These are phyloP conservation scores for Yamadazyma olivae DNA, from an alignment of 805 yeast genomes.

Conservation along the genomic window DNA sequence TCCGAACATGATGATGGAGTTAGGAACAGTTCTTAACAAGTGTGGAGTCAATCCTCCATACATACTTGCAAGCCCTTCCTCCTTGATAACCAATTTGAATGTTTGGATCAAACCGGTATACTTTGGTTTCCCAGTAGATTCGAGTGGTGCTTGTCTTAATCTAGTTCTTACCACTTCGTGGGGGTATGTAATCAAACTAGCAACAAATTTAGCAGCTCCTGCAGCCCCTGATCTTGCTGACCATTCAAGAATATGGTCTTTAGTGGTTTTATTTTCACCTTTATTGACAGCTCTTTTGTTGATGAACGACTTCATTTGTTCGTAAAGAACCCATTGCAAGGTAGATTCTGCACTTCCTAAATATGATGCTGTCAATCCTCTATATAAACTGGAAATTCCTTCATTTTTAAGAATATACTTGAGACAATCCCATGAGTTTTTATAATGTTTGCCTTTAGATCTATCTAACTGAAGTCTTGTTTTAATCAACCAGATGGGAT, in stretches of 20 bases:
- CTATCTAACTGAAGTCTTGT: constrained; percentile 92
- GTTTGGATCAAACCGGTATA: constrained; percentile 89
- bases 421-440: constrained; percentile 83
- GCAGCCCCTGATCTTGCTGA: constrained; percentile 96
- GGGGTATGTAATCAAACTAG: constrained; percentile 91
- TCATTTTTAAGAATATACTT: constrained; percentile 66
- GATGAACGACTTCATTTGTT: constrained; percentile 82
- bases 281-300: constrained; percentile 42
- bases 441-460: constrained; percentile 62
- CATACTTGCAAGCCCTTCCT: constrained; percentile 90
- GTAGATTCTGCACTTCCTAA: constrained; percentile 92
- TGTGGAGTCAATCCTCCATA: constrained; percentile 99
- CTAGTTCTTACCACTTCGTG: constrained; percentile 97
- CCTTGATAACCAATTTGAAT: constrained; percentile 78
- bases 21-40: constrained; percentile 93
- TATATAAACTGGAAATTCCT: constrained; percentile 77
- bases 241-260: constrained; percentile 82
- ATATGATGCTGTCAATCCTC: constrained; percentile 92
- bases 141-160: constrained; percentile 85
- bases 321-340: constrained; percentile 94
- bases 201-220: constrained; percentile 91
- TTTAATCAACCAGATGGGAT: constrained; percentile 96
- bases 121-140: constrained; percentile 73
- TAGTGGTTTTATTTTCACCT: constrained; percentile 36
- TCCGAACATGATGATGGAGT: constrained; percentile 97